These are phyloP conservation scores for Besnoitia besnoiti DNA, from an alignment of 169 alveolate species.

Conservation along the genomic window DNA sequence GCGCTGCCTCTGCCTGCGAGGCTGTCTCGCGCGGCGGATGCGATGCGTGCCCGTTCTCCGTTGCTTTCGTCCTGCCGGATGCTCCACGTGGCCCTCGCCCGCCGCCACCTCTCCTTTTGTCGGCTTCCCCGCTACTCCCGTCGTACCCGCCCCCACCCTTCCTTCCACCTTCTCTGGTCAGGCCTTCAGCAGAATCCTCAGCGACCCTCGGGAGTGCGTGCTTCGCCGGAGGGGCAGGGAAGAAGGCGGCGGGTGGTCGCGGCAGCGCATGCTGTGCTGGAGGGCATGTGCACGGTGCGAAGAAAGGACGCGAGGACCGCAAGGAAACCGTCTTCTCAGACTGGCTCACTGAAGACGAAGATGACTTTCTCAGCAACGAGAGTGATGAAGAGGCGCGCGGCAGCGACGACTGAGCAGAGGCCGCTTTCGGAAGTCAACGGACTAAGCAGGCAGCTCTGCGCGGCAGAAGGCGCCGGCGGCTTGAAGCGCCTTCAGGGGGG, in stretches of 20 bases:
- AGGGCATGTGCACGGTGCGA: background rate
- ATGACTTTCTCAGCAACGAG: background rate
- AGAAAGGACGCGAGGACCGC: background rate
- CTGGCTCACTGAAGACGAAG: constrained; percentile 42
- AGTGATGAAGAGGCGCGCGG: background rate
- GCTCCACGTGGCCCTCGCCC: constrained; percentile 8
- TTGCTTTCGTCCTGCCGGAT: background rate
- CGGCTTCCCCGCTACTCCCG: constrained; percentile 21
- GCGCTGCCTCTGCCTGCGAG: no score
- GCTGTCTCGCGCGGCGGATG: no score
- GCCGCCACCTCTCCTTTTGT: constrained; percentile 17
- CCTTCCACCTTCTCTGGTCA: background rate
- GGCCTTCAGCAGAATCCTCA: background rate
- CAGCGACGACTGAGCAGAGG: background rate
- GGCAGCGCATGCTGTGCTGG: background rate
- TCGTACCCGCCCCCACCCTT: background rate
- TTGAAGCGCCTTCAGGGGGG: no score
- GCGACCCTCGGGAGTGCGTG: background rate
- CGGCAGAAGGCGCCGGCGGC: no score
- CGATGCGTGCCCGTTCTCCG: no score
- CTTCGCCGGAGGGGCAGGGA: background rate
- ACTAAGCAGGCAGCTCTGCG: no score
- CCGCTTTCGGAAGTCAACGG: background rate
- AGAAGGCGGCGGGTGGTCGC: background rate
- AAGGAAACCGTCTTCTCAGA: constrained; percentile 15